Percentiles rank a stretch among this genome's conserved stretches.
phyloP scores from a whole-genome alignment of 371 early-diverging fungal species.

The Globomyces sp. region DNA sequence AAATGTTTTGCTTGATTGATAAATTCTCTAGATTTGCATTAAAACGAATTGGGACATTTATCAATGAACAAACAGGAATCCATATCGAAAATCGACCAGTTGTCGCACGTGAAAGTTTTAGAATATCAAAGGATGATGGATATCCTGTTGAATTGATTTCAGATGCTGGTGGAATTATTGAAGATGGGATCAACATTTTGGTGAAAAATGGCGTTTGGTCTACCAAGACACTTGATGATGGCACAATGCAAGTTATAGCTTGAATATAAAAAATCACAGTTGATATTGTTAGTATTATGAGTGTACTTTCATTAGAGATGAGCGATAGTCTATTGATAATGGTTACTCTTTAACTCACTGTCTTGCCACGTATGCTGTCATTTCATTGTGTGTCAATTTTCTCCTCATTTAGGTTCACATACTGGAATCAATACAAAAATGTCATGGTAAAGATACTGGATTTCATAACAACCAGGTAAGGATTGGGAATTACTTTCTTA shows the following conservation, averaged over 20 bases:
- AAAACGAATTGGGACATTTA: slow-evolving; percentile 15
- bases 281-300: no score
- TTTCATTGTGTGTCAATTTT: no score
- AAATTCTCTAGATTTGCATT: slow-evolving; percentile 11
- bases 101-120: not conserved
- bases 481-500: no score
- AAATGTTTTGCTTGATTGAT: slow-evolving; percentile 18
- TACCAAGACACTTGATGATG: not conserved
- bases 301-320: no score
- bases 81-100: not conserved
- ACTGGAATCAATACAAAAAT: no score
- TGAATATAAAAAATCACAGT: no score
- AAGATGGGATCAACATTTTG: slow-evolving; percentile 11
- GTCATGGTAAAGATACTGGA: no score
- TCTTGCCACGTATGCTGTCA: no score
- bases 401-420: no score
- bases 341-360: no score
- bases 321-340: no score
- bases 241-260: not conserved
- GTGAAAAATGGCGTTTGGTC: slow-evolving; percentile 3
- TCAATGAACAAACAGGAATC: slow-evolving; percentile 10
- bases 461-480: no score
- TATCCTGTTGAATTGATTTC: slow-evolving; percentile 1
- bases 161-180: slow-evolving; percentile 6
- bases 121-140: not conserved